These are phyloP conservation scores for Coccomyxa subellipsoidea DNA, from an alignment of 163 green algal species.

Conservation along the genomic window DNA sequence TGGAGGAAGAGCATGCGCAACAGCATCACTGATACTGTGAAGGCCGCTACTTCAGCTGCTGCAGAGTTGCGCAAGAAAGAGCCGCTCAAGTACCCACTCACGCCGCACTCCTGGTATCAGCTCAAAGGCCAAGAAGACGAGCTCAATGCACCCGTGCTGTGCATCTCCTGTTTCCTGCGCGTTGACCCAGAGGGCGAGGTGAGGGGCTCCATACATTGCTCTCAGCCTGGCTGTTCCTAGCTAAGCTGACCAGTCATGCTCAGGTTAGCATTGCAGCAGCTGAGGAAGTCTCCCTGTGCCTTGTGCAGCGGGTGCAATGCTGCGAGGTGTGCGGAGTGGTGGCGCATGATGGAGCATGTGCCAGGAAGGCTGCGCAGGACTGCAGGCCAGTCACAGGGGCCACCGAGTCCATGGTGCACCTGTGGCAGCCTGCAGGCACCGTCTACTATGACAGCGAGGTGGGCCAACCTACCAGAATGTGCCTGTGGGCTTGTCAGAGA, in stretches of 20 bases:
- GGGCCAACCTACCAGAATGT: background rate
- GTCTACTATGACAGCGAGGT: constrained; percentile 24
- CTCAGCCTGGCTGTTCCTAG: too few species aligned
- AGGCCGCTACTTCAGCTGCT: constrained; percentile 17
- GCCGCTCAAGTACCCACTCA: constrained; percentile 22
- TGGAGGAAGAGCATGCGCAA: constrained; percentile 20
- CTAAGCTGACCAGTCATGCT: too few species aligned
- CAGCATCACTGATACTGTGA: constrained; percentile 18
- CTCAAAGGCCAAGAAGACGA: constrained; percentile 13
- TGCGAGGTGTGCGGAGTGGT: constrained; percentile 55
- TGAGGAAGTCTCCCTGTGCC: background rate
- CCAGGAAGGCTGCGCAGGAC: constrained; percentile 33
- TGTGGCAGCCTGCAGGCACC: constrained; percentile 31
- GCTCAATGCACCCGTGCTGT: constrained; percentile 29
- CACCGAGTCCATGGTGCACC: constrained; percentile 17
- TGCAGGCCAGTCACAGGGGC: constrained; percentile 37
- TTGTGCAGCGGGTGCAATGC: constrained; percentile 33
- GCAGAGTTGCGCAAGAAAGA: constrained; percentile 24
- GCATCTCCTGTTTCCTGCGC: constrained; percentile 17
- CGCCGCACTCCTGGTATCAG: constrained; percentile 29
- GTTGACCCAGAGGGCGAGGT: background rate
- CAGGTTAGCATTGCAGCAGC: too few species aligned
- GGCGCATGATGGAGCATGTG: constrained; percentile 47
- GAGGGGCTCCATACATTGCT: background rate
- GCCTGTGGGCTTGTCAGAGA: background rate